Evolutionary conservation across 768 basidiomycete species (phyloP).

Genomic region (Pulveroboletus sp.): DNA sequence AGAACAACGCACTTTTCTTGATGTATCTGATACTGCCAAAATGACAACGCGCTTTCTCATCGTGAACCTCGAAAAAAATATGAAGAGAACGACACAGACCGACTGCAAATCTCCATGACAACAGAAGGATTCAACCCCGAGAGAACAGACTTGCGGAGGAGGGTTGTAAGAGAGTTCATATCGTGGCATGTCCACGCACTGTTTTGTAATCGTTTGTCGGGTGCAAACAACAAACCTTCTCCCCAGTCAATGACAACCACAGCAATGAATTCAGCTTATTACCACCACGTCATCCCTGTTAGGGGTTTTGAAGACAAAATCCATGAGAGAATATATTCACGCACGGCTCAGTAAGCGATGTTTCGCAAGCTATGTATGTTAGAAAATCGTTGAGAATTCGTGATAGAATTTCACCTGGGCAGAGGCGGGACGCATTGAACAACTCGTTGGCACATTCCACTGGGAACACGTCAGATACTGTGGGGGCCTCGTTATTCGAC

Average conservation of each 20-base stretch:
- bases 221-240: slow-evolving; percentile 74
- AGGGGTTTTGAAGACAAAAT: neutral
- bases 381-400: neutral
- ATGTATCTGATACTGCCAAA: slow-evolving; percentile 89
- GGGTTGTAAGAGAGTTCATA: slow-evolving; percentile 2
- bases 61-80: slow-evolving; percentile 3
- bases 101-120: slow-evolving; percentile 79
- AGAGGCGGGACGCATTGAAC: slow-evolving; percentile 73
- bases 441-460: slow-evolving; percentile 85
- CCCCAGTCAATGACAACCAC: slow-evolving; percentile 2
- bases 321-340: slow-evolving; percentile 10
- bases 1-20: slow-evolving; percentile 64
- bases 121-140: slow-evolving; percentile 75
- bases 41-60: slow-evolving; percentile 66
- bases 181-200: slow-evolving; percentile 44
- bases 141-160: slow-evolving; percentile 64
- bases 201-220: slow-evolving; percentile 93
- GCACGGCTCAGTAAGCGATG: slow-evolving; percentile 76
- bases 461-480: slow-evolving; percentile 22
- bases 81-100: slow-evolving; percentile 39
- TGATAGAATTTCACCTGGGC: slow-evolving; percentile 55
- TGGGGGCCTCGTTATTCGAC: slow-evolving; percentile 1
- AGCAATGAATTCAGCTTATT: slow-evolving; percentile 13
- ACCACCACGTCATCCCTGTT: slow-evolving; percentile 58
- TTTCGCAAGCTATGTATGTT: slow-evolving; percentile 68